phyloP scores from a whole-genome alignment of 1,284 basidiomycete genomes.

The Puccinia coronata region DNA sequence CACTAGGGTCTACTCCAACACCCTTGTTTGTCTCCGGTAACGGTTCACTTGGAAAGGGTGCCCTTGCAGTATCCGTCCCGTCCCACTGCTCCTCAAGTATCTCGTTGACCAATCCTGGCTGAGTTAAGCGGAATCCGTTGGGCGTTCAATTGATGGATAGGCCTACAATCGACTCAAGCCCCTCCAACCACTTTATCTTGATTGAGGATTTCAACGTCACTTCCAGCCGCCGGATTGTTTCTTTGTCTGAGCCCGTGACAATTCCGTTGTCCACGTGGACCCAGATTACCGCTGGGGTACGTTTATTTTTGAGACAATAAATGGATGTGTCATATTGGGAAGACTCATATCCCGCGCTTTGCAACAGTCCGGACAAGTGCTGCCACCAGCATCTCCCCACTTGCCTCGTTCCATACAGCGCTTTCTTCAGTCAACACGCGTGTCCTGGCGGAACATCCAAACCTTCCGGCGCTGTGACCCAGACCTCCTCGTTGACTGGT shows the following conservation, averaged over 20 bases:
- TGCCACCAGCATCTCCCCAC: slow-evolving; percentile 17
- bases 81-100: background rate
- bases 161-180: background rate
- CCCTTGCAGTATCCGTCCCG: too few species aligned
- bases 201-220: background rate
- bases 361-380: background rate
- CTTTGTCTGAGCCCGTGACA: background rate
- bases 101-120: background rate
- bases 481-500: background rate
- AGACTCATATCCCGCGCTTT: slow-evolving; percentile 4
- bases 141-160: background rate
- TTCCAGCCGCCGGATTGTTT: background rate
- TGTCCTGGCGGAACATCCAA: background rate
- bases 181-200: background rate
- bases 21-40: background rate
- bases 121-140: background rate
- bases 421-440: slow-evolving; percentile 9
- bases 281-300: background rate
- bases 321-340: background rate
- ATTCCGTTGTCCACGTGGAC: slow-evolving; percentile 16
- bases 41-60: background rate
- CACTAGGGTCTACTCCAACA: background rate
- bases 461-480: slow-evolving; percentile 6
- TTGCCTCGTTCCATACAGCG: slow-evolving; percentile 15
- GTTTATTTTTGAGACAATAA: background rate